These are phyloP conservation scores for Clavulina sp. DNA, from an alignment of 768 basidiomycete species.

Conservation along the genomic window DNA sequence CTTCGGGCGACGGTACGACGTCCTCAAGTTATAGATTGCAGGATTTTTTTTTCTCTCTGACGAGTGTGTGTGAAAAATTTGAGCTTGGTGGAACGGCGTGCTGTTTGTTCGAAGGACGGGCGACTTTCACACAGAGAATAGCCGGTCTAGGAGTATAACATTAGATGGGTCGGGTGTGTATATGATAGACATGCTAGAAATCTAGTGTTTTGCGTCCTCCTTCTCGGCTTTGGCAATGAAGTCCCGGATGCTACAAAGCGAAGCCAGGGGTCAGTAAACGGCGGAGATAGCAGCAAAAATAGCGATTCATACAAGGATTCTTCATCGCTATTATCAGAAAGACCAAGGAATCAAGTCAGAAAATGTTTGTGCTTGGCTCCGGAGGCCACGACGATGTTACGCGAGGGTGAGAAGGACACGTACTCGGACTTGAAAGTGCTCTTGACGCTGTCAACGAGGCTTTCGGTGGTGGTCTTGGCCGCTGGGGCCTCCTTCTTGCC, in stretches of 20 bases:
- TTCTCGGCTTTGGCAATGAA: slow-evolving; percentile 76
- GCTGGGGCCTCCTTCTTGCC: slow-evolving; percentile 35
- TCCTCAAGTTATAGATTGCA: too few relatives aligned
- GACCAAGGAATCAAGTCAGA: slow-evolving; percentile 3
- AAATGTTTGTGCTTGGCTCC: background rate
- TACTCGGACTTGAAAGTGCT: slow-evolving; percentile 28
- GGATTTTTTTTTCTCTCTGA: too few relatives aligned
- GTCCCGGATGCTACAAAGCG: slow-evolving; percentile 45
- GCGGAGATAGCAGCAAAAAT: slow-evolving; percentile 10
- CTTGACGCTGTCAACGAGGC: slow-evolving; percentile 39
- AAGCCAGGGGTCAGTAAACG: slow-evolving; percentile 26
- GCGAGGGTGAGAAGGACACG: background rate
- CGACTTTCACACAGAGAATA: too few relatives aligned
- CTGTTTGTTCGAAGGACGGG: too few relatives aligned
- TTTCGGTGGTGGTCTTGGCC: slow-evolving; percentile 26
- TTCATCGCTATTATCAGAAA: slow-evolving; percentile 41
- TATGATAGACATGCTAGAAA: too few relatives aligned
- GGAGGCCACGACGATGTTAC: background rate
- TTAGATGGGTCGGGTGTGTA: too few relatives aligned
- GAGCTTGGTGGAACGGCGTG: too few relatives aligned
- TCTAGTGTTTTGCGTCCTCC: slow-evolving; percentile 16
- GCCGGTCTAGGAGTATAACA: too few relatives aligned
- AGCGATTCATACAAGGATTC: slow-evolving; percentile 47
- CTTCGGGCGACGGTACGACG: too few relatives aligned
- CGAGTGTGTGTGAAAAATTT: too few relatives aligned